Base-by-base conservation (phyloP, 2,329 filamentous ascomycete genomes). In the Neonectria sp. region DNA sequence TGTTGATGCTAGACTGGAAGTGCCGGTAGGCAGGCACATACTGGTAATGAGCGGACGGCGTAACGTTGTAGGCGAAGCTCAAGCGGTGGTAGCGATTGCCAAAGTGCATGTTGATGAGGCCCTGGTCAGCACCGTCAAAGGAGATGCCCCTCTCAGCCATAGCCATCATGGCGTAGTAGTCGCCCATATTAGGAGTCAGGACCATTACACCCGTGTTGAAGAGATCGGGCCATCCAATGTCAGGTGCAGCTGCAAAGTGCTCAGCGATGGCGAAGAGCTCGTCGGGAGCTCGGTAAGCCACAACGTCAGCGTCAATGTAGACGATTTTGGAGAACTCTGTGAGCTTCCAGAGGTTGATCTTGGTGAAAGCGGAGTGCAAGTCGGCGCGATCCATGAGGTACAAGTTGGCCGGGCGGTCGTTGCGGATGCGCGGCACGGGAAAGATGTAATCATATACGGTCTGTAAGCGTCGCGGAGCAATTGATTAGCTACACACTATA, bases 151-250 rank as follows among this genome's bases (percentile, higher is more conserved):
- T 87, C 73, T 95, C 89, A 29, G 96, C 95, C 86, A 98, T 90
- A 70, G 93, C 93, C 70, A 91, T 86, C 78, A 99, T 86, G 48
- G 94, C 93, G 82, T 94, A 92, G 82, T 95, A 98, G 73, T 97
- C 95, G 64, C 92, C 92, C 88, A 95, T 86, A 81, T 95, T 92
- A 37, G 96, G 96, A 17, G 88, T 92, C 67, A 99, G 82, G 40
- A 95, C 94, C 94, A 99, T 97, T 74, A 99, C 90, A 76, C 96
- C 96, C n/a, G 93, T 95, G 82, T 99, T 99, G 90, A 98, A 98
- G 68, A 95, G 89, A 82, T 99, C 96, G 37, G 96, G 96, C 96
- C 96, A 99, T 73, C 96, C 96, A 75, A 98, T 95, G 81, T 99
- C 96, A 35, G 96, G 95, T 12, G 93, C 95, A 2, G 96, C 90